A percentile compares a stretch with the other conserved stretches of the same genome.
Evolutionary conservation across 2,329 filamentous ascomycete species (phyloP).

Genomic region (Aquanectria penicillioides): DNA sequence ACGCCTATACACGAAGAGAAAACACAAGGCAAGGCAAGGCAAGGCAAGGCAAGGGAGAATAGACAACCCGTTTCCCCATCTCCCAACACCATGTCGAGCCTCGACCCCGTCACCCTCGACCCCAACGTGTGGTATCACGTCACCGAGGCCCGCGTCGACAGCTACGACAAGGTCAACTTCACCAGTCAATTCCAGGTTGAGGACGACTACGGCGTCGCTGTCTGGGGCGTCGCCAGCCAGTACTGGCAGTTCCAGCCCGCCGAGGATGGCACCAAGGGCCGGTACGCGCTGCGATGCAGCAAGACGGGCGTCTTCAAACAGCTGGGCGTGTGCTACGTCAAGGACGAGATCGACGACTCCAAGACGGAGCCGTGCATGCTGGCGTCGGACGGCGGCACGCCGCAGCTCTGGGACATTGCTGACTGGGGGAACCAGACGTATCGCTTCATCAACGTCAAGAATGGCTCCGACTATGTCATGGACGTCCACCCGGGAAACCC

Average conservation of each 20-base stretch:
- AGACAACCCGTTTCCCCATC: background rate
- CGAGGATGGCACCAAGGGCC: slow-evolving; percentile 33
- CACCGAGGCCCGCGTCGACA: slow-evolving; percentile 48
- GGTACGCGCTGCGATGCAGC: slow-evolving; percentile 45
- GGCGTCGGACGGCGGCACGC: slow-evolving; percentile 35
- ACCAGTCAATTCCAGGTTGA: slow-evolving; percentile 31
- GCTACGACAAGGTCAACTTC: slow-evolving; percentile 35
- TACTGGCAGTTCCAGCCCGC: slow-evolving; percentile 46
- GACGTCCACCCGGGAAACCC: slow-evolving; percentile 46
- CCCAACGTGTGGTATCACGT: slow-evolving; percentile 49
- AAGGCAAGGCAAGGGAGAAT: background rate
- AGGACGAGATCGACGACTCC: slow-evolving; percentile 35
- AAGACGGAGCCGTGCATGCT: slow-evolving; percentile 45
- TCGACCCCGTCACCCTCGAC: slow-evolving; percentile 43
- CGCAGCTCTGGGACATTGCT: slow-evolving; percentile 48
- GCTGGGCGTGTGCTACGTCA: slow-evolving; percentile 42
- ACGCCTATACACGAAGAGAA: too few relatives aligned
- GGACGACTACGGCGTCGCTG: slow-evolving; percentile 31
- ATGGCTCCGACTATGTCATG: slow-evolving; percentile 45
- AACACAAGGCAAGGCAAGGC: background rate
- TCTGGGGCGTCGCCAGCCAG: slow-evolving; percentile 28
- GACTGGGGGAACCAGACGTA: slow-evolving; percentile 44
- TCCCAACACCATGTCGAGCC: slow-evolving; percentile 9
- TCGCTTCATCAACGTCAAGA: slow-evolving; percentile 44
- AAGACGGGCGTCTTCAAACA: slow-evolving; percentile 42